Evolutionary conservation across 2,329 filamentous ascomycete species (phyloP).

Genomic region (Hymenoscyphus albidus): DNA sequence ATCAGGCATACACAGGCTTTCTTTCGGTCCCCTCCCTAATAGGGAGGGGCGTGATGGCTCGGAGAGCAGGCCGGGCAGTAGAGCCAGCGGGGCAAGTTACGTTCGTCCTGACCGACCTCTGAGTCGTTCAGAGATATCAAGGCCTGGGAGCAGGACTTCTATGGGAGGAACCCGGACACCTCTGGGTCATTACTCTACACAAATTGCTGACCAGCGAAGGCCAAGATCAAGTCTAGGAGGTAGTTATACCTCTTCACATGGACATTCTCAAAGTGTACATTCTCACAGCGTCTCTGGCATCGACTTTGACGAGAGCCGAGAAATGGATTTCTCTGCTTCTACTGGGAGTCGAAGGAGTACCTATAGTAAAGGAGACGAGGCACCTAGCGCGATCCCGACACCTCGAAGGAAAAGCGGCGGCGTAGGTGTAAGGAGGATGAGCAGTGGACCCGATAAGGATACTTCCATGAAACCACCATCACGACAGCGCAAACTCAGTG

Average conservation of each 20-base stretch:
- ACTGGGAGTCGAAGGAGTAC: constrained; percentile 39
- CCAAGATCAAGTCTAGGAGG: constrained; percentile 35
- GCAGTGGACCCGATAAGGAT: constrained; percentile 29
- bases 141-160: constrained; percentile 33
- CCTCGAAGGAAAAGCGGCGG: constrained; percentile 49
- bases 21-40: constrained; percentile 59
- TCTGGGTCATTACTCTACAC: constrained; percentile 34
- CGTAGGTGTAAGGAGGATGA: constrained; percentile 30
- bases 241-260: constrained; percentile 28
- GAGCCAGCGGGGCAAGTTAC: constrained; percentile 30
- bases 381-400: constrained; percentile 45
- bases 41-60: constrained; percentile 34
- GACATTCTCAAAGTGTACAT: constrained; percentile 28
- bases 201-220: constrained; percentile 30
- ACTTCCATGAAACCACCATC: constrained; percentile 29
- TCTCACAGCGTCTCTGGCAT: constrained; percentile 36
- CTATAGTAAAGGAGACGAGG: constrained; percentile 39
- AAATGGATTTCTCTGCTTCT: constrained; percentile 30
- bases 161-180: constrained; percentile 35
- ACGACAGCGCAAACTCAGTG: constrained; percentile 45
- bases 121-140: constrained; percentile 30
- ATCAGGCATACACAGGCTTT: constrained; percentile 59
- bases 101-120: constrained; percentile 31
- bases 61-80: constrained; percentile 31
- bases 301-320: constrained; percentile 30